These are phyloP conservation scores for Xylaria sp. DNA, from an alignment of 2,329 filamentous ascomycete genomes.

Conservation along the genomic window DNA sequence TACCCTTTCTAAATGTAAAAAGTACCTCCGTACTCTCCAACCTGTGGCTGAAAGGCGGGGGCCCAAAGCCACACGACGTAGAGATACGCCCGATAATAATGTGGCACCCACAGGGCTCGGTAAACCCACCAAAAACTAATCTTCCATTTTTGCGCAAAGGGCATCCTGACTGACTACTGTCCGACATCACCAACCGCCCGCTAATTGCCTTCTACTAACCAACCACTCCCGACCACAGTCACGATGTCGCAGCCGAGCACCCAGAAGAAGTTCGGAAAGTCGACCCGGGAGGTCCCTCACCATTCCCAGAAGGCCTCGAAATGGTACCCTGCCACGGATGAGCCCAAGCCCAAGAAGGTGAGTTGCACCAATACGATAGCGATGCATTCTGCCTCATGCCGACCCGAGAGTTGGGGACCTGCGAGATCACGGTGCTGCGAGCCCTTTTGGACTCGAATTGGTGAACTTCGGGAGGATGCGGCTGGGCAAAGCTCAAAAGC, in stretches of 20 bases:
- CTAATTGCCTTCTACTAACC: constrained; percentile 45
- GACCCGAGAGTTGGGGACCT: neutral
- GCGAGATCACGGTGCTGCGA: constrained; percentile 10
- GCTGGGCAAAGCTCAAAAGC: constrained; percentile 5
- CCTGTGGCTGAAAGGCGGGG: constrained; percentile 28
- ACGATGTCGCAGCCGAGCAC: constrained; percentile 79
- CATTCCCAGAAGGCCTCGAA: constrained; percentile 93
- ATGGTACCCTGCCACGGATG: constrained; percentile 98
- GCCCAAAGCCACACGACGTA: constrained; percentile 29
- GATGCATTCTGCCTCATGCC: constrained; percentile 22
- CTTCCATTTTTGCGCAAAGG: constrained; percentile 48
- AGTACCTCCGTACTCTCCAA: neutral
- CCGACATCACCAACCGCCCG: constrained; percentile 42
- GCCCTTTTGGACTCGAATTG: neutral
- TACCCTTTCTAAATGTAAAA: neutral
- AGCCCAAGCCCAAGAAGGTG: constrained; percentile 92
- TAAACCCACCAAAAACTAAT: constrained; percentile 50
- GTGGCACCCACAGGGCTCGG: constrained; percentile 48
- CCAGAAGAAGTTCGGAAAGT: constrained; percentile 95
- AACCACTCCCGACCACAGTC: constrained; percentile 60
- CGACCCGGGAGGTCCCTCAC: constrained; percentile 89
- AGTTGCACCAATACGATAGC: constrained; percentile 59
- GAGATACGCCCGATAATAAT: constrained; percentile 36
- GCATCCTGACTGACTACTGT: constrained; percentile 42
- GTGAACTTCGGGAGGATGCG: neutral